Evolutionary conservation across 2,329 filamentous ascomycete genomes (phyloP), one percentile per base, ranked within the genome.

Genomic region (Proliferodiscus dingleyae): DNA sequence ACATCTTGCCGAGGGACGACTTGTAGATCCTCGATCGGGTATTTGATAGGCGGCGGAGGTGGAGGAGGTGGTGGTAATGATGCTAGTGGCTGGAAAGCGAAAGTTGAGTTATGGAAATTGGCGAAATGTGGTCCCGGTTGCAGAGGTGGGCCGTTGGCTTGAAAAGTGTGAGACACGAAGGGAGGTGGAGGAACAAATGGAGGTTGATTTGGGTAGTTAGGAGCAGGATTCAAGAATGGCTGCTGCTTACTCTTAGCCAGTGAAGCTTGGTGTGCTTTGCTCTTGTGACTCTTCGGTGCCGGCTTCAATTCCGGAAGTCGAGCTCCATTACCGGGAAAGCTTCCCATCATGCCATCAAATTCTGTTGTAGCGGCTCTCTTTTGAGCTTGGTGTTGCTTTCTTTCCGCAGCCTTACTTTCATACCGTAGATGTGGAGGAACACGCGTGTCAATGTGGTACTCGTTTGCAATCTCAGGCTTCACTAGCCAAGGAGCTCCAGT

Each of bases 401-500:
- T 80, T 64, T 90, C 85, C 26, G 83, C 78, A 10, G 86, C 71
- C 64, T 88, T 90, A 53, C 79, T 87, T 53, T 91, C 89, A 63
- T 94, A 84, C 43, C 84, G 83, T 13, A 95, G 73, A 60, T 94
- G 85, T 41, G 82, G 77, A 5, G 93, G 93, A 10, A 97, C 81
- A 43, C 88, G 81, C n/a, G 82, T 89, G 50, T 89, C 84, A 52
- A 98, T 93, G 51, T 88, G 83, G 65, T 93, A 95, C 52, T 83
- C 77, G 37, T 81, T 80, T 1, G 93, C 93, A 48, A 95, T 82
- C 43, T 89, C 83, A 28, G 85, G 78, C 68, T 94, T 96, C 15
- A 97, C 91, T 45, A 95, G 71, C 93, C 93, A 98, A 0, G 93
- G 91, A 0, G 93, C 93, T n/a, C 91, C 91, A 50, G 83, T 91